phyloP scores from a whole-genome alignment of 2,329 filamentous ascomycete genomes.

The Talaromyces albobiverticillius region DNA sequence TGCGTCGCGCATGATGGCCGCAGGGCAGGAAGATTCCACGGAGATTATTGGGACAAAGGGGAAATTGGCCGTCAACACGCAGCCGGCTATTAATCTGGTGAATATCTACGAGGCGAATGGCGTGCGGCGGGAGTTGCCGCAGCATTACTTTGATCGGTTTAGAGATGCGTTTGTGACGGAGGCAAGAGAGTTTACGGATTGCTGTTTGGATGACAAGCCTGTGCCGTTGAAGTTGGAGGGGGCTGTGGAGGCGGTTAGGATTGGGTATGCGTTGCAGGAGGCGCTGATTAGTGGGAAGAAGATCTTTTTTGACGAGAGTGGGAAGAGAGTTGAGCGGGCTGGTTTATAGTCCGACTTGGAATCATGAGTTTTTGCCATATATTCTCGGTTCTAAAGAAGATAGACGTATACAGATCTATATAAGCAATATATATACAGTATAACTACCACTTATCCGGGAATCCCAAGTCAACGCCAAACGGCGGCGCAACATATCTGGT shows the following conservation, averaged over 20 bases:
- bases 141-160: conserved; percentile 62
- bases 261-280: conserved; percentile 51
- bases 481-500: conserved; percentile 63
- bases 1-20: conserved; percentile 63
- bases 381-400: too few relatives aligned
- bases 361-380: too few relatives aligned
- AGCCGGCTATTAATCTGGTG: conserved; percentile 56
- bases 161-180: conserved; percentile 62
- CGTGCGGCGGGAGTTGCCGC: conserved; percentile 57
- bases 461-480: conserved; percentile 67
- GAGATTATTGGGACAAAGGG: conserved; percentile 66
- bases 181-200: conserved; percentile 61
- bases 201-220: conserved; percentile 54
- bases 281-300: conserved; percentile 54
- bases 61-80: conserved; percentile 60
- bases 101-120: conserved; percentile 54
- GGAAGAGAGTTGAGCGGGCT: conserved; percentile 44
- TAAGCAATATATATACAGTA: background rate
- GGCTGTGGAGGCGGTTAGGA: conserved; percentile 55
- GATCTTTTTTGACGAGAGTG: conserved; percentile 58
- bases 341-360: conserved; percentile 32
- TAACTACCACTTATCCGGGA: conserved; percentile 59
- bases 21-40: conserved; percentile 65
- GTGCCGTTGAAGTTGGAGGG: conserved; percentile 57
- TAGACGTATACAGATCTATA: background rate